phyloP scores from a whole-genome alignment of 2,329 filamentous ascomycete genomes.

The Arthroderma sp. region DNA sequence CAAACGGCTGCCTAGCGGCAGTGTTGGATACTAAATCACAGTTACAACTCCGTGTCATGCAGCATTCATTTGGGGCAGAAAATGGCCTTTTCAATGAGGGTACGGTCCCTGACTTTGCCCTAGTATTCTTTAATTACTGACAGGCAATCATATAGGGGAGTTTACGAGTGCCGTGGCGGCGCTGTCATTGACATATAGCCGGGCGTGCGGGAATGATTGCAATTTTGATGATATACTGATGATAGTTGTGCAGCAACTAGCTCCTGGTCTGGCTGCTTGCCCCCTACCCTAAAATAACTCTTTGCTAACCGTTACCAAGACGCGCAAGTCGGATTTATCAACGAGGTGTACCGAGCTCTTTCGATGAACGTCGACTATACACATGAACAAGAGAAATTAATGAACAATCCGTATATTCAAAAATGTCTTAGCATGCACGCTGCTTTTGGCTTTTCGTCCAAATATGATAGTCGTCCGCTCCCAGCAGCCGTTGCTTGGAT shows the following conservation, averaged over 20 bases:
- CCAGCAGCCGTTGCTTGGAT: slow-evolving; percentile 63
- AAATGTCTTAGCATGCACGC: slow-evolving; percentile 67
- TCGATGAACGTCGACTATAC: slow-evolving; percentile 71
- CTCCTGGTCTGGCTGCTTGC: slow-evolving; percentile 21
- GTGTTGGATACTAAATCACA: slow-evolving; percentile 27
- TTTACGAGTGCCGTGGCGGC: slow-evolving; percentile 45
- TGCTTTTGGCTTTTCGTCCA: slow-evolving; percentile 59
- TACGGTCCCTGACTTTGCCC: slow-evolving; percentile 12
- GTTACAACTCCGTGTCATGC: slow-evolving; percentile 25
- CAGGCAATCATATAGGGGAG: slow-evolving; percentile 17
- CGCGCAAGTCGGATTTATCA: slow-evolving; percentile 48
- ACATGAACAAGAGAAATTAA: slow-evolving; percentile 60
- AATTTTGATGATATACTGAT: slow-evolving; percentile 61
- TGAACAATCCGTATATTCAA: slow-evolving; percentile 60
- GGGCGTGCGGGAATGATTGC: slow-evolving; percentile 33
- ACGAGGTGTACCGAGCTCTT: slow-evolving; percentile 54
- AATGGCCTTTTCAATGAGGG: slow-evolving; percentile 25
- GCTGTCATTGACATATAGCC: slow-evolving; percentile 42
- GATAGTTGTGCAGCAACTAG: slow-evolving; percentile 42
- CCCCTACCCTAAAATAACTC: not conserved
- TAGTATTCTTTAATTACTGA: not conserved
- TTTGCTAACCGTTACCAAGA: not conserved
- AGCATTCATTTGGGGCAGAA: slow-evolving; percentile 27
- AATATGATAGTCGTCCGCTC: slow-evolving; percentile 48
- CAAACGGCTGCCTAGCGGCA: slow-evolving; percentile 29